Base-by-base conservation (phyloP, 805 yeast genomes). In the Spathaspora hagerdaliae region DNA sequence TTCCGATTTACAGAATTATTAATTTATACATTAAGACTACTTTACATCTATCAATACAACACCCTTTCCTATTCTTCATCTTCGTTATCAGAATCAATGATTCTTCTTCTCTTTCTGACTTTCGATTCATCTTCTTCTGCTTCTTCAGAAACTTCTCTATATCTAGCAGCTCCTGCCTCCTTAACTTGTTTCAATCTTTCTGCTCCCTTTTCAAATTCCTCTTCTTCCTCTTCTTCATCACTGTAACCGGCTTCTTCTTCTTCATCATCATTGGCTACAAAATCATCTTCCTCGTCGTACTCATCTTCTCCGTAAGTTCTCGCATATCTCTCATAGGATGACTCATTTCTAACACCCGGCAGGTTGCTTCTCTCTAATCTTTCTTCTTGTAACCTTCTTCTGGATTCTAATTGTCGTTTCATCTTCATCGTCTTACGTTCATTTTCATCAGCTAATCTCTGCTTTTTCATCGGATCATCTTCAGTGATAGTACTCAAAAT, bases 391-490 rank as follows among this genome's bases (percentile, higher is more conserved):
- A 74, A 67, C 47, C 78, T 78, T 56, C 79, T 64, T 54, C 75
- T 77, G 48, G 78, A 76, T 64, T 81, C 85, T 56, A 85, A 72
- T 65, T 85, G 83, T 51, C 82, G 83, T 61, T 79, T 82, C 55
- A 83, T 71, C 48, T 80, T 77, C 56, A 81, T 81, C 15, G 78
- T 77, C 54, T 79, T 69, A 38, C 72, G 56, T 41, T 71, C 88
- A 52, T 76, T 78, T 61, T 79, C 85, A 60, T 85, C 92, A 38
- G 84, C 75, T 55, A 75, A 75, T 60, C 80, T 75, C 50, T 85
- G 84, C 51, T 79, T 83, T 56, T 80, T 64, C 60, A 83, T 81
- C 1, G 94, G 95, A 66, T 87, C 95, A 45, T 75, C 67, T 4
- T 77, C 74, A 13, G 81, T 77, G 36, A 78, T 70, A 1, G 81